These are phyloP conservation scores for Neoboletus brunneissimus DNA, from an alignment of 768 basidiomycete species.

Conservation along the genomic window DNA sequence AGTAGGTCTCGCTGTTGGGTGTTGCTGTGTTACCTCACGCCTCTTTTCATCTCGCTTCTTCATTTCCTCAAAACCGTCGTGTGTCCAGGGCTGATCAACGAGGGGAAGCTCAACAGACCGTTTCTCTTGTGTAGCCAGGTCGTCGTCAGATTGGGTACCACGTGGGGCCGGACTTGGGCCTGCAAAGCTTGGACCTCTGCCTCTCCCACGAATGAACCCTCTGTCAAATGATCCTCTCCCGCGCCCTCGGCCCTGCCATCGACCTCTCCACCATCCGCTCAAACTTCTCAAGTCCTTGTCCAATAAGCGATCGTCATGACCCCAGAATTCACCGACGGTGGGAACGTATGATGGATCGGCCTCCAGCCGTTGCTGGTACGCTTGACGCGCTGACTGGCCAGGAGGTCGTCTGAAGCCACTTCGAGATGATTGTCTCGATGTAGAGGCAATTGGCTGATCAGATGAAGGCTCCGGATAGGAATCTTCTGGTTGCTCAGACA, in stretches of 20 bases:
- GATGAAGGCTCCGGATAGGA: slow-evolving; percentile 19
- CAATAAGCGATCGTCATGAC: slow-evolving; percentile 87
- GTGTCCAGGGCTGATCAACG: slow-evolving; percentile 73
- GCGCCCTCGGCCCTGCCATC: slow-evolving; percentile 69
- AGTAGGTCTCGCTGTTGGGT: slow-evolving; percentile 27
- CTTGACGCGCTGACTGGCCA: slow-evolving; percentile 73
- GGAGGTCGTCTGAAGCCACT: slow-evolving; percentile 35
- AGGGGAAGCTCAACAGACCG: slow-evolving; percentile 43
- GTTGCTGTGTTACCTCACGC: slow-evolving; percentile 33
- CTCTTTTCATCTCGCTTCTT: slow-evolving; percentile 66
- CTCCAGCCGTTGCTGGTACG: slow-evolving; percentile 80
- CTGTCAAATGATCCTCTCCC: slow-evolving; percentile 47
- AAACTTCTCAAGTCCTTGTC: slow-evolving; percentile 79
- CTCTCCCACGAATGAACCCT: slow-evolving; percentile 53
- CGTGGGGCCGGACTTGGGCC: slow-evolving; percentile 13
- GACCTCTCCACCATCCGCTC: slow-evolving; percentile 85
- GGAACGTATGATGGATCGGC: slow-evolving; percentile 87
- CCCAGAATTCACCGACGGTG: slow-evolving; percentile 90
- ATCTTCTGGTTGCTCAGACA: slow-evolving; percentile 15
- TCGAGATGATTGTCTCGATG: slow-evolving; percentile 35
- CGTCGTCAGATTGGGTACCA: slow-evolving; percentile 21
- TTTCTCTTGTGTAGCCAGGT: slow-evolving; percentile 16
- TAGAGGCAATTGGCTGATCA: slow-evolving; percentile 39
- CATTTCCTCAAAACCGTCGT: slow-evolving; percentile 89
- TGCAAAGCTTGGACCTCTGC: slow-evolving; percentile 47